A percentile compares a stretch with the other conserved stretches of the same genome.
phyloP scores from a whole-genome alignment of 352 stramenopile species.

The Halophytophthora polymorphica region DNA sequence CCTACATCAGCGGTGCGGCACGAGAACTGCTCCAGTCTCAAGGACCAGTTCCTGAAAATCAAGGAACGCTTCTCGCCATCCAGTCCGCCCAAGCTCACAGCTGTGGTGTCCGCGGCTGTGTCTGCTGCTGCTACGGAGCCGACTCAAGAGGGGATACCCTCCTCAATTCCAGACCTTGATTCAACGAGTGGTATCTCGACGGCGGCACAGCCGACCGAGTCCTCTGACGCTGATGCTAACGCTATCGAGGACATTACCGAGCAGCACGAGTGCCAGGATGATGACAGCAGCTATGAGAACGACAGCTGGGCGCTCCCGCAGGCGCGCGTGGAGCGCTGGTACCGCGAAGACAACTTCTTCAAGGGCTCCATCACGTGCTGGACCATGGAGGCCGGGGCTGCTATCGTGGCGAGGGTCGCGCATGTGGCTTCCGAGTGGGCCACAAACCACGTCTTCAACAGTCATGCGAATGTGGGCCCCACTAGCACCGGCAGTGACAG shows the following conservation, averaged over 20 bases:
- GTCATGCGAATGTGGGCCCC: background rate
- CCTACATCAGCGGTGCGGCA: conserved; percentile 38
- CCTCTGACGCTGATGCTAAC: background rate
- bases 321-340: conserved; percentile 64
- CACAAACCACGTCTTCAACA: conserved; percentile 3
- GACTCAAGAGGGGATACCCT: background rate
- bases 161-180: background rate
- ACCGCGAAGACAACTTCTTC: conserved; percentile 67
- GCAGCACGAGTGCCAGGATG: background rate
- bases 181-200: conserved; percentile 1
- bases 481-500: background rate
- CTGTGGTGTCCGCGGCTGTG: conserved; percentile 7
- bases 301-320: conserved; percentile 33
- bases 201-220: background rate
- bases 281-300: conserved; percentile 7
- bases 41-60: conserved; percentile 80
- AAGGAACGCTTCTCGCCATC: conserved; percentile 68
- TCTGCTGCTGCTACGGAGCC: conserved; percentile 10
- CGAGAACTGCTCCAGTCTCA: conserved; percentile 70
- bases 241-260: conserved; percentile 2
- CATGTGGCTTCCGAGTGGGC: conserved; percentile 38
- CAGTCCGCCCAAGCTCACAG: conserved; percentile 16
- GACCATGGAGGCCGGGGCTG: conserved; percentile 66
- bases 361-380: conserved; percentile 73
- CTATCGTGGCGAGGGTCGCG: conserved; percentile 58